phyloP scores from a whole-genome alignment of 208 protist genomes.

The Trypanosoma vivax region DNA sequence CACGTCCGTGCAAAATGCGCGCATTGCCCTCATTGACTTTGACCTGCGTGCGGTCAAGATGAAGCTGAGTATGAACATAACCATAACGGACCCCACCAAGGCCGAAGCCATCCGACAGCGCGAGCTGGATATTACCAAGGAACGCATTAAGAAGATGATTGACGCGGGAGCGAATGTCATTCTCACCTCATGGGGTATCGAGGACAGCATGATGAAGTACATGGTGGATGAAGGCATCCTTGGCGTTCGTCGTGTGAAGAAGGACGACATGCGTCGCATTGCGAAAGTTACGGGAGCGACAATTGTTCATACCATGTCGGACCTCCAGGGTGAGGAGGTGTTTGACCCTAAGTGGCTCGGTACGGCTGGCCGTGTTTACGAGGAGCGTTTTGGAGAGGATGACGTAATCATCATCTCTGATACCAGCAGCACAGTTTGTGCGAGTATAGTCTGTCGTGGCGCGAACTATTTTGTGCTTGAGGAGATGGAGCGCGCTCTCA shows the following conservation, averaged over 20 bases:
- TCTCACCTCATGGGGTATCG: conserved; percentile 99
- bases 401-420: conserved; percentile 95
- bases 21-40: conserved; percentile 99
- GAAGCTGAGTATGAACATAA: conserved; percentile 96
- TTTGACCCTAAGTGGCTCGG: conserved; percentile 95
- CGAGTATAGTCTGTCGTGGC: conserved; percentile 98
- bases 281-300: conserved; percentile 95
- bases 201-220: conserved; percentile 98
- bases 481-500: conserved; percentile 97
- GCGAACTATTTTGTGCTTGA: conserved; percentile 97
- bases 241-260: conserved; percentile 94
- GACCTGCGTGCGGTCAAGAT: conserved; percentile 97
- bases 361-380: conserved; percentile 90
- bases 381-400: conserved; percentile 97
- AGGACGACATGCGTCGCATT: conserved; percentile 96
- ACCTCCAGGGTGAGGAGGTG: conserved; percentile 96
- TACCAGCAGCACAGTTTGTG: conserved; percentile 65
- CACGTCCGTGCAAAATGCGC: conserved; percentile 90
- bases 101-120: conserved; percentile 95
- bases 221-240: conserved; percentile 97
- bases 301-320: conserved; percentile 92
- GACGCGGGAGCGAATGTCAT: conserved; percentile 98
- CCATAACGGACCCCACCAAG: conserved; percentile 96
- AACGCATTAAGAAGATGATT: conserved; percentile 97
- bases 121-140: conserved; percentile 97